These are phyloP conservation scores for Acanthamoeba triangularis DNA, from an alignment of 208 protist genomes.

Conservation along the genomic window DNA sequence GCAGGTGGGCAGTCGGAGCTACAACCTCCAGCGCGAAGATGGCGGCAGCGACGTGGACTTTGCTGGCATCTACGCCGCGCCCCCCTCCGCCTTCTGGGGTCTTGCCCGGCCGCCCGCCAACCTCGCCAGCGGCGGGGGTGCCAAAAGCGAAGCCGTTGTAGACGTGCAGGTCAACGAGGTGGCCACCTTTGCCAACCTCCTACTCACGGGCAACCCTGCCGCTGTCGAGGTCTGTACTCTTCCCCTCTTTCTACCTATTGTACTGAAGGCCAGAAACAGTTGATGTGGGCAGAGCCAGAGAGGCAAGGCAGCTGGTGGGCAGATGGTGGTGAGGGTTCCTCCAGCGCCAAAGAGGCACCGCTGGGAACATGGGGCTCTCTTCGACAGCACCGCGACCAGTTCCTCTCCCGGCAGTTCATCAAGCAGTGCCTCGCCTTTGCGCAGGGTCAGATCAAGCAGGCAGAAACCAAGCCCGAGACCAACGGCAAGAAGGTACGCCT, in stretches of 20 bases:
- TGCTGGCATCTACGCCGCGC: background rate
- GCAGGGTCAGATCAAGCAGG: slow-evolving; percentile 52
- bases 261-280: background rate
- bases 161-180: slow-evolving; percentile 34
- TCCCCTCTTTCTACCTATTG: background rate
- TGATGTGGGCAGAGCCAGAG: slow-evolving; percentile 4
- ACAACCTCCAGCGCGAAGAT: slow-evolving; percentile 5
- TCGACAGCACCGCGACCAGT: background rate
- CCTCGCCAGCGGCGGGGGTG: background rate
- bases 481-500: slow-evolving; percentile 52
- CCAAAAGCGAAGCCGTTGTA: background rate
- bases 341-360: background rate
- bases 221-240: slow-evolving; percentile 1
- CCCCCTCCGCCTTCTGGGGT: slow-evolving; percentile 13
- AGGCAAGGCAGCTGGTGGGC: slow-evolving; percentile 16
- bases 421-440: slow-evolving; percentile 52
- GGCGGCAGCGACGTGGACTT: slow-evolving; percentile 7
- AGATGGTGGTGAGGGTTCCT: background rate
- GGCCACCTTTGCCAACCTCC: slow-evolving; percentile 41
- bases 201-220: slow-evolving; percentile 6
- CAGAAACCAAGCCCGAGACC: slow-evolving; percentile 20
- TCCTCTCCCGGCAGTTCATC: slow-evolving; percentile 31
- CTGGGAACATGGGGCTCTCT: background rate
- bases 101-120: background rate
- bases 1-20: background rate